These are phyloP conservation scores for Kwoniella shandongensis DNA, from an alignment of 768 basidiomycete genomes.

Conservation along the genomic window DNA sequence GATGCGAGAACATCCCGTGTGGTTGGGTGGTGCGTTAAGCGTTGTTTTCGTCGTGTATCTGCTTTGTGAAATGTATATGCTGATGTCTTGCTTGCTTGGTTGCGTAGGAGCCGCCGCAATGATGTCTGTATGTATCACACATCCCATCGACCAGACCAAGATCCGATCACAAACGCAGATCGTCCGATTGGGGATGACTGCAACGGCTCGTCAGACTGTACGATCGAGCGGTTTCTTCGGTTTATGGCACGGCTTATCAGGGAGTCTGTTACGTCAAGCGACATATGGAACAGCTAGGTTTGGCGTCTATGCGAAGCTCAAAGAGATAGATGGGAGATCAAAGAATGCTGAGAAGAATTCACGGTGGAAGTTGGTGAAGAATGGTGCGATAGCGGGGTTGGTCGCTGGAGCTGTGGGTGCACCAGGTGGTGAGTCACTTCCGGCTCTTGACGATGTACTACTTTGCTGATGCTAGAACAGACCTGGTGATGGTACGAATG, in stretches of 20 bases:
- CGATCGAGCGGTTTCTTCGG: conserved; percentile 12
- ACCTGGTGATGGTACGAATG: conserved; percentile 31
- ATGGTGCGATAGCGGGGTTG: conserved; percentile 24
- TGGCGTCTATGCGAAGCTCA: conserved; percentile 24
- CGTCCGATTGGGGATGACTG: conserved; percentile 17
- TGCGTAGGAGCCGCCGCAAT: conserved; percentile 23
- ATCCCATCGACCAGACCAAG: conserved; percentile 37
- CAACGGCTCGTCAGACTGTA: conserved; percentile 17
- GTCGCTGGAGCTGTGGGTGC: conserved; percentile 26
- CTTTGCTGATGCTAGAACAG: conserved; percentile 1
- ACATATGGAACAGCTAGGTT: conserved; percentile 28
- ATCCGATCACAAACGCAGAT: conserved; percentile 25
- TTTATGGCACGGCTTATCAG: conserved; percentile 26
- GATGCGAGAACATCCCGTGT: conserved; percentile 5
- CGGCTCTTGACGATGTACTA: not conserved
- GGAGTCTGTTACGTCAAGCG: conserved; percentile 25
- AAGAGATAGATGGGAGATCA: conserved; percentile 6
- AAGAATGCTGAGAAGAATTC: not conserved
- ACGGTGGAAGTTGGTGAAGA: conserved; percentile 12
- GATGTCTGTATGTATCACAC: conserved; percentile 32
- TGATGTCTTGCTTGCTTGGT: not conserved
- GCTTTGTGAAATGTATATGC: not conserved
- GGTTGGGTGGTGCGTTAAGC: conserved; percentile 29
- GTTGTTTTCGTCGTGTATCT: too few species aligned
- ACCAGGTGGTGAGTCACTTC: conserved; percentile 19